Conservation (phyloP, 2,329 filamentous ascomycete genomes). For the Microdochium paspali region DNA sequence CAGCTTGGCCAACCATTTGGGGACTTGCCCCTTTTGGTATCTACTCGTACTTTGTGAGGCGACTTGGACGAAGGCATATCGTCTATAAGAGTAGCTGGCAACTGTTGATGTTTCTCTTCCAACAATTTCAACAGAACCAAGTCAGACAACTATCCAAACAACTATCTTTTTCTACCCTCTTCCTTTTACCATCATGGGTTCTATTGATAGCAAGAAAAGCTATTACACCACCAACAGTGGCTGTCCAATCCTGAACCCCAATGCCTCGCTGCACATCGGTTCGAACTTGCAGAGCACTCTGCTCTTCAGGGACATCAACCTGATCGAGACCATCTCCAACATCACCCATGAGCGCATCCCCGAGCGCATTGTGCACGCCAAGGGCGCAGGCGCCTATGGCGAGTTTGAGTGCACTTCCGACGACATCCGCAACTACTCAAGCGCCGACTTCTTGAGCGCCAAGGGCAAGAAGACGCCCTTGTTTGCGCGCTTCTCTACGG, state of each 20-base stretch:
- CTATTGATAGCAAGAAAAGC: too few species aligned
- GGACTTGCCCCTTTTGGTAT: too few species aligned
- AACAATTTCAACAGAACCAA: too few species aligned
- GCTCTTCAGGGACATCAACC: not conserved
- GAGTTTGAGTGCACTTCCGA: constrained; percentile 16
- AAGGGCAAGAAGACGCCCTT: constrained; percentile 52
- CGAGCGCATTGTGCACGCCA: not conserved
- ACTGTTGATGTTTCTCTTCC: too few species aligned
- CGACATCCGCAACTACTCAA: constrained; percentile 35
- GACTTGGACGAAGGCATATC: too few species aligned
- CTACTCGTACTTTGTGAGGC: too few species aligned
- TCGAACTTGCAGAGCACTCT: not conserved
- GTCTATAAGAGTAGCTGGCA: too few species aligned
- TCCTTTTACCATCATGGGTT: too few species aligned
- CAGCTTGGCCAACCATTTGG: too few species aligned
- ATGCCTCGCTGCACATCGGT: not conserved
- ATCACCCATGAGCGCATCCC: not conserved
- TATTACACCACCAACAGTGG: not conserved
- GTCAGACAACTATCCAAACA: too few species aligned
- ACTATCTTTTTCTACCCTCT: too few species aligned
- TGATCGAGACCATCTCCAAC: not conserved
- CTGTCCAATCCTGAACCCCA: not conserved
- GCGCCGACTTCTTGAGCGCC: constrained; percentile 34
- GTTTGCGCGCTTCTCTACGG: constrained; percentile 58
- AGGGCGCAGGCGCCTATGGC: not conserved